Evolutionary conservation across 2,329 filamentous ascomycete genomes (phyloP).

Genomic region (Albifimbria verrucaria): DNA sequence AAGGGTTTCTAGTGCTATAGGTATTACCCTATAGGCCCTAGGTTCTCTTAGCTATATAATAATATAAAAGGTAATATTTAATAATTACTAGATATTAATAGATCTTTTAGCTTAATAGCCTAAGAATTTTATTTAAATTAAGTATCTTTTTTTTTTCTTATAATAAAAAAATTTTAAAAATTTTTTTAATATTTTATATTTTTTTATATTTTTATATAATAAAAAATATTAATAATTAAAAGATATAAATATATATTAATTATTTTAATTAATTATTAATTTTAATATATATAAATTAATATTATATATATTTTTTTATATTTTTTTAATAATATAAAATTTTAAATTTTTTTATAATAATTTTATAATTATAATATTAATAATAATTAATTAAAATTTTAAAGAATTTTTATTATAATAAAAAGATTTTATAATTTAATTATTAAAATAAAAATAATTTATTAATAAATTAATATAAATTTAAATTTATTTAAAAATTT

Average conservation of each 20-base stretch:
- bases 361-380: neutral
- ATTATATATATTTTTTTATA: neutral
- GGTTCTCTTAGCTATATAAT: no score
- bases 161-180: neutral
- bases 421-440: neutral
- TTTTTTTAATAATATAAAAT: neutral
- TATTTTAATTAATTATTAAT: neutral
- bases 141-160: neutral
- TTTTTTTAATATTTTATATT: no score
- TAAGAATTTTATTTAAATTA: neutral
- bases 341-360: constrained; percentile 1
- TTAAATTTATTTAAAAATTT: neutral
- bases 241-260: no score
- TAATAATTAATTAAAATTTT: neutral
- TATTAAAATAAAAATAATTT: neutral
- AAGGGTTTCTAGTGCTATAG: neutral
- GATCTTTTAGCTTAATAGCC: no score
- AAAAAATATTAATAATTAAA: neutral
- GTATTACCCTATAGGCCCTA: neutral
- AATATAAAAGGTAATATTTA: no score
- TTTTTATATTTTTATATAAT: neutral
- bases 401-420: neutral
- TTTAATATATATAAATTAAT: neutral
- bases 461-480: neutral
- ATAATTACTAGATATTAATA: no score